Conservation (phyloP, 495 filamentous ascomycete genomes). For the Tuber brumale region DNA sequence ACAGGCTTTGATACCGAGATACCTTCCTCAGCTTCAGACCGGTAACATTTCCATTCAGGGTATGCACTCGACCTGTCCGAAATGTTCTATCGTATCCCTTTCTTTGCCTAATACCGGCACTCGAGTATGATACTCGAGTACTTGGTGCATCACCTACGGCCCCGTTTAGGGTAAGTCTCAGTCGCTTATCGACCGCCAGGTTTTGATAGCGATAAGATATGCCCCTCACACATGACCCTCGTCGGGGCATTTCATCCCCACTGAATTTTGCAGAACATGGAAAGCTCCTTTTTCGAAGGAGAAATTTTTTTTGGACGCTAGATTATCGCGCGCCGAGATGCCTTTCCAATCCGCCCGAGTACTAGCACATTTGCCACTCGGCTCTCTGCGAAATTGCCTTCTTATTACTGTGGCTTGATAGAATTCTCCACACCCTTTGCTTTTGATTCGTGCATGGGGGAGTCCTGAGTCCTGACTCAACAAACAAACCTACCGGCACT, state of each 20-base stretch:
- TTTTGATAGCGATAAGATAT: not conserved
- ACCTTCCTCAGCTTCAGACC: not conserved
- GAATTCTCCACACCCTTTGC: not conserved
- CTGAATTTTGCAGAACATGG: not conserved
- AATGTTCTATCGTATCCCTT: not conserved
- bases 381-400: not conserved
- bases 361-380: not conserved
- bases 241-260: not conserved
- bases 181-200: not conserved
- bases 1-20: not conserved
- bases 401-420: not conserved
- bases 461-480: not conserved
- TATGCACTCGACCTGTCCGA: not conserved
- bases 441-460: not conserved
- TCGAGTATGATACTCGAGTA: not conserved
- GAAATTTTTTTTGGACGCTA: not conserved
- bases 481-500: not conserved
- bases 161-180: not conserved
- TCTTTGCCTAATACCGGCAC: not conserved
- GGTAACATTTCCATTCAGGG: not conserved
- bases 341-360: not conserved
- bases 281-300: not conserved
- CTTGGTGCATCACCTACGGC: not conserved
- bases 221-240: not conserved
- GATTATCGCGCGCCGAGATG: not conserved